Evolutionary conservation across 2,329 filamentous ascomycete genomes (phyloP).

Genomic region (Verticillium dahliae): DNA sequence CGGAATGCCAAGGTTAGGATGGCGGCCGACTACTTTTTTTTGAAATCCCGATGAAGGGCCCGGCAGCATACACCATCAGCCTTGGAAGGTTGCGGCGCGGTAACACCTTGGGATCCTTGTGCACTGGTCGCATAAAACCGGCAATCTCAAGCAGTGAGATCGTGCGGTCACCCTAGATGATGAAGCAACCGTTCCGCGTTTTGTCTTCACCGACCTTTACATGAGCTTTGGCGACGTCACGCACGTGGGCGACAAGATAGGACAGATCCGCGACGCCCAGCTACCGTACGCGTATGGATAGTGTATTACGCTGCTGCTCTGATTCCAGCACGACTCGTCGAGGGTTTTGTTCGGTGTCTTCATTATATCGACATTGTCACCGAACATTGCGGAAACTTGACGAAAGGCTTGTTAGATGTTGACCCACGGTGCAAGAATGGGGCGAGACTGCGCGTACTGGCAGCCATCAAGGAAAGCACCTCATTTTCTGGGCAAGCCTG

Average conservation of each 20-base stretch:
- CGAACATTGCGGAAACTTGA: not conserved
- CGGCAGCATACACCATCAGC: conserved; percentile 11
- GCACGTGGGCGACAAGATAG: conserved; percentile 15
- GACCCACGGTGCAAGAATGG: too few relatives aligned
- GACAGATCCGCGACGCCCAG: conserved; percentile 18
- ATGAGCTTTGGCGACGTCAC: conserved; percentile 16
- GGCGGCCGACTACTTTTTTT: conserved; percentile 12
- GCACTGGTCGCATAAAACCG: conserved; percentile 2
- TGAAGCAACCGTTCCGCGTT: conserved; percentile 7
- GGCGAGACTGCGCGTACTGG: too few relatives aligned
- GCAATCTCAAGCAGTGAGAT: conserved; percentile 8
- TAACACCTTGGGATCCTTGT: conserved; percentile 6
- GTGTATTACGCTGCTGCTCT: conserved; percentile 1
- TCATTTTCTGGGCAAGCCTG: too few relatives aligned
- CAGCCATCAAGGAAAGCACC: too few relatives aligned
- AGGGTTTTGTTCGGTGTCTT: not conserved
- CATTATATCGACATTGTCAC: conserved; percentile 1
- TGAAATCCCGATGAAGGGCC: conserved; percentile 13
- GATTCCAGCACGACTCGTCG: not conserved
- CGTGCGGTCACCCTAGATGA: conserved; percentile 3
- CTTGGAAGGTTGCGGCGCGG: conserved; percentile 11
- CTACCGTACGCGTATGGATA: conserved; percentile 7
- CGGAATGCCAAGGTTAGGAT: conserved; percentile 16
- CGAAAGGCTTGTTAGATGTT: too few relatives aligned
- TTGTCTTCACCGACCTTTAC: conserved; percentile 5